These are phyloP conservation scores for Suillus subalutaceus DNA, from an alignment of 768 basidiomycete species.

Conservation along the genomic window DNA sequence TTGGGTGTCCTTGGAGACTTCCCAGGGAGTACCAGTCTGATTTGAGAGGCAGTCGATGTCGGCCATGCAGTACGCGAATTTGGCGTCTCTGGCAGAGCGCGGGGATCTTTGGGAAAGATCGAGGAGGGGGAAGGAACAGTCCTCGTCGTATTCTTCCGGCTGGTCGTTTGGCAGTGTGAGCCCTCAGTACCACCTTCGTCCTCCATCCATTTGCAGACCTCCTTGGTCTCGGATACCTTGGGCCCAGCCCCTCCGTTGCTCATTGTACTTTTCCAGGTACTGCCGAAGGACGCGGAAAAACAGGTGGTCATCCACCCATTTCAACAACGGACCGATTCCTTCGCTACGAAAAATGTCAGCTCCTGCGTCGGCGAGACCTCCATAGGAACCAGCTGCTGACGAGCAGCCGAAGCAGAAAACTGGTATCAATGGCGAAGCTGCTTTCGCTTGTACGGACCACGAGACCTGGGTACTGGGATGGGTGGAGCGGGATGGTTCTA, in stretches of 20 bases:
- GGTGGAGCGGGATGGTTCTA: no score
- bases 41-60: no score
- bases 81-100: no score
- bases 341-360: rapidly evolving
- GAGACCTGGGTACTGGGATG: no score
- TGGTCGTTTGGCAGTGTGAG: rapidly evolving
- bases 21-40: no score
- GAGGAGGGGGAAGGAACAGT: not conserved
- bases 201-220: not conserved
- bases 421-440: conserved; percentile 29
- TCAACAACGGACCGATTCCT: conserved; percentile 25
- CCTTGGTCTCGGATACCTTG: conserved; percentile 11
- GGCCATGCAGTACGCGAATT: no score
- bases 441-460: not conserved
- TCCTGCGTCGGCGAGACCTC: conserved; percentile 26
- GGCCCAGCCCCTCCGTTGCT: not conserved
- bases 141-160: not conserved
- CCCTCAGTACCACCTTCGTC: no score
- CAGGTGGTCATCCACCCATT: conserved; percentile 31
- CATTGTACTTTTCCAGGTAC: conserved; percentile 13
- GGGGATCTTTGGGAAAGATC: no score
- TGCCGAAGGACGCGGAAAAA: conserved; percentile 14
- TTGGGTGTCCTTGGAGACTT: no score
- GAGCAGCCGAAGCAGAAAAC: conserved; percentile 29
- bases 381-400: conserved; percentile 27